Evolutionary conservation across 257 asterid species (phyloP), one percentile per base, ranked within the genome.

Genomic region (Marsdenia floribunda): DNA sequence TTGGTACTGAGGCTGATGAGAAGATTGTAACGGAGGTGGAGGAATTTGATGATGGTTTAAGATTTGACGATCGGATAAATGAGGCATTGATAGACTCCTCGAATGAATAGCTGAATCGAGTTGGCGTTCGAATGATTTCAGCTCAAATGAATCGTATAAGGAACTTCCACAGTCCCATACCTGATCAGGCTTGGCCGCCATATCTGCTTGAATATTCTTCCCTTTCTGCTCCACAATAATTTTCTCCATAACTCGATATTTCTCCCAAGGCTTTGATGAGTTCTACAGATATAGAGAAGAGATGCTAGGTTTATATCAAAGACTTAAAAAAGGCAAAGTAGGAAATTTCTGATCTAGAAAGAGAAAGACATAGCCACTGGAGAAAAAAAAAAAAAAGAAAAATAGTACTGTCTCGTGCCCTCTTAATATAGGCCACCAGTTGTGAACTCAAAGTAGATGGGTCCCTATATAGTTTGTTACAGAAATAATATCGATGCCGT

Each of bases 161-260:
- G 94, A 86, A 78, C 97, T 91, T 6, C 81, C 97, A 9, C 93
- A 90, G 59, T 91, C 97, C 97, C 97, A 91, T 12, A 88, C 75
- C 0, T 18, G 76, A 29, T 29, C 33, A 70, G 77, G 79, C n/a
- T 83, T 77, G 59, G 59, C 47, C 24, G 46, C 18, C 40, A 37
- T 13, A 4, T 49, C 49, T 18, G 82, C 63, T 64, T 73, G 35
- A 14, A 6, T 44, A 44, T 68, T 76, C 38, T 70, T 52, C 50
- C 24, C 8, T 68, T 73, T 75, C 63, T 80, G 80, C 84, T 73
- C 74, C 42, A 40, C 19, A 3, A 2, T 19, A n/a, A n/a, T 26
- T 42, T 63, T 77, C 54, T 71, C 76, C 80, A 77, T 44, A 6
- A 44, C 49, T 44, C 10, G 49, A 44, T 44, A 29, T 44, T 44